Conservation (phyloP, 352 stramenopile genomes). For the Achlya hypogyna region DNA sequence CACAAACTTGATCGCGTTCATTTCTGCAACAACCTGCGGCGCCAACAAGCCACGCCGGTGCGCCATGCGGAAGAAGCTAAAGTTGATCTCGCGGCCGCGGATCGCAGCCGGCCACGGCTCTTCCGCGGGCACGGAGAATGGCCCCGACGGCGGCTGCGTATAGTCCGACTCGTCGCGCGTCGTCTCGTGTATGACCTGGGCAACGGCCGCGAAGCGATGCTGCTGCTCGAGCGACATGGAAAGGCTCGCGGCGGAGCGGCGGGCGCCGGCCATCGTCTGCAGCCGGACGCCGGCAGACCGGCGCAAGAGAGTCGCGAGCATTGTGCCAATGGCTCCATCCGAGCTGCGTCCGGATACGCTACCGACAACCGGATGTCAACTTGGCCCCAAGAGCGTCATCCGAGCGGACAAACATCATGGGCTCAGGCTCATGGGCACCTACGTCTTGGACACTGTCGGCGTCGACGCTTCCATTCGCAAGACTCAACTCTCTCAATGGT, state of each 20-base stretch:
- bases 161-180: background rate
- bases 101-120: background rate
- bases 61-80: background rate
- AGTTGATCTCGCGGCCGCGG: constrained; percentile 1
- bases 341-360: too few species aligned
- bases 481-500: background rate
- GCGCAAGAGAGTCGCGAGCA: background rate
- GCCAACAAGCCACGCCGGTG: background rate
- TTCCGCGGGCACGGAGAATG: background rate
- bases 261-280: too few species aligned
- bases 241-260: too few species aligned
- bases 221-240: background rate
- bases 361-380: too few species aligned
- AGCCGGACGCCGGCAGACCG: background rate
- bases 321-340: background rate
- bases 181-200: background rate
- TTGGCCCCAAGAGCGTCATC: too few species aligned
- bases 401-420: too few species aligned
- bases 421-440: too few species aligned
- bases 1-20: constrained; percentile 15
- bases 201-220: background rate
- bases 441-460: too few species aligned
- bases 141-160: background rate
- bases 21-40: background rate
- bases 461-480: background rate